These are phyloP conservation scores for Penicillium sp. DNA, from an alignment of 2,329 filamentous ascomycete genomes.

Conservation along the genomic window DNA sequence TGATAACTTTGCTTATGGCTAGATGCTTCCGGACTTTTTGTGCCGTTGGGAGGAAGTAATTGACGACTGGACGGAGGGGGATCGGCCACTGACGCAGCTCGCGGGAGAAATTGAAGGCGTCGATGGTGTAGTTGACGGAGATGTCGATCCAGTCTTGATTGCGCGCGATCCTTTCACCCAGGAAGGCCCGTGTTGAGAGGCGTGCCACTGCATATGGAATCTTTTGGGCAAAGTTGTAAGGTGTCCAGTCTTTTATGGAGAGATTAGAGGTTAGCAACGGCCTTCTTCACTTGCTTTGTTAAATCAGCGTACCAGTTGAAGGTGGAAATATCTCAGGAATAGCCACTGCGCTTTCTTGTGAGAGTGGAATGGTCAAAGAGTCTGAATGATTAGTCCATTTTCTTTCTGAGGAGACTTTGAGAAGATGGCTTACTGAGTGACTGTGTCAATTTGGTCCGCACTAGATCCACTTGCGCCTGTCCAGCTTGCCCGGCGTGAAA, in stretches of 20 bases:
- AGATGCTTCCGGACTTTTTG: conserved; percentile 44
- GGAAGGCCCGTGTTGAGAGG: conserved; percentile 50
- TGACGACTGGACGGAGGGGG: conserved; percentile 47
- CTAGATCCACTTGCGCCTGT: conserved; percentile 24
- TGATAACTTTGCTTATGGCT: conserved; percentile 40
- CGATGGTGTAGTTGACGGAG: conserved; percentile 30
- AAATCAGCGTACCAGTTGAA: conserved; percentile 26
- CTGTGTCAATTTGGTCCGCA: conserved; percentile 37
- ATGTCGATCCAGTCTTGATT: conserved; percentile 33
- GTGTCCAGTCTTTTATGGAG: conserved; percentile 55
- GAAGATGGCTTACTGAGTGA: conserved; percentile 34
- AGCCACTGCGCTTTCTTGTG: conserved; percentile 28
- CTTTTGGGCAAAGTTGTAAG: conserved; percentile 58
- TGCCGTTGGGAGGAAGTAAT: conserved; percentile 51
- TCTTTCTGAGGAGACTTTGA: too few relatives aligned
- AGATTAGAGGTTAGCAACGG: neutral
- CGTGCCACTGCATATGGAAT: conserved; percentile 58
- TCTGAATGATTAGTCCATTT: too few relatives aligned
- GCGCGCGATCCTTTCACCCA: conserved; percentile 26
- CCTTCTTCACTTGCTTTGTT: neutral
- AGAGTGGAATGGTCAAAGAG: conserved; percentile 31
- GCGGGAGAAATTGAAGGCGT: conserved; percentile 32
- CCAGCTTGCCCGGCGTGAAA: conserved; percentile 25
- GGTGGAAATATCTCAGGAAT: conserved; percentile 29
- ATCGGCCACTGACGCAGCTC: conserved; percentile 50